Conservation (phyloP, 352 stramenopile genomes). For the Pythium sukuiense region DNA sequence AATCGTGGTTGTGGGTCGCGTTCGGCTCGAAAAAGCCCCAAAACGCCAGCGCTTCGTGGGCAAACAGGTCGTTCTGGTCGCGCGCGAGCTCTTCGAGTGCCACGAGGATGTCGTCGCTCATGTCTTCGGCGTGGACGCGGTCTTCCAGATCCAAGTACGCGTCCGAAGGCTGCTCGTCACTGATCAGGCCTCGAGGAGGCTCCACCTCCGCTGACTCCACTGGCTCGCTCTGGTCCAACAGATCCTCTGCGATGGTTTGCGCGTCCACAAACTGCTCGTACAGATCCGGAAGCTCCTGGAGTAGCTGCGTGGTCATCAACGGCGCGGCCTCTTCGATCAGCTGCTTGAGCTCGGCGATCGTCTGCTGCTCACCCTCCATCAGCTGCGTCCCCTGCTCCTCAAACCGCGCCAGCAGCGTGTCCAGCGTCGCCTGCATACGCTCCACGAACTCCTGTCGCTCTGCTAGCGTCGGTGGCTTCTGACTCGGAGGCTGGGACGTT, state of each 20-base stretch:
- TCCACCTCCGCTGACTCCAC: slow-evolving; percentile 2
- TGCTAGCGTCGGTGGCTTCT: slow-evolving; percentile 10
- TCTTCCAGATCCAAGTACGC: slow-evolving; percentile 54
- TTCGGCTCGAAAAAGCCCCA: slow-evolving; percentile 58
- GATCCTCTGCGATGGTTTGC: slow-evolving; percentile 28
- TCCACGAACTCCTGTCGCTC: slow-evolving; percentile 25
- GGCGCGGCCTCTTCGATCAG: slow-evolving; percentile 27
- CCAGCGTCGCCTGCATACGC: slow-evolving; percentile 24
- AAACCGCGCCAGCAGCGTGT: slow-evolving; percentile 23
- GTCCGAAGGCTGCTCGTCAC: slow-evolving; percentile 38
- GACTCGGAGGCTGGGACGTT: not conserved
- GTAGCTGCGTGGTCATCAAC: slow-evolving; percentile 21
- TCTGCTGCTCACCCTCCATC: slow-evolving; percentile 21
- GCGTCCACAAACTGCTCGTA: slow-evolving; percentile 29
- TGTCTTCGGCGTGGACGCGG: slow-evolving; percentile 44
- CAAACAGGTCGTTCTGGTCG: slow-evolving; percentile 41
- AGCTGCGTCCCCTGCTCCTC: slow-evolving; percentile 21
- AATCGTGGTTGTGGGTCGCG: slow-evolving; percentile 31
- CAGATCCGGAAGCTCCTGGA: slow-evolving; percentile 24
- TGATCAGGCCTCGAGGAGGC: slow-evolving; percentile 4
- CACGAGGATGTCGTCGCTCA: slow-evolving; percentile 39
- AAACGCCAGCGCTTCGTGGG: slow-evolving; percentile 59
- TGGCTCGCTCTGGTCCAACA: slow-evolving; percentile 23
- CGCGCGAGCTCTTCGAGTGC: slow-evolving; percentile 33
- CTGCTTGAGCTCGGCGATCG: slow-evolving; percentile 28